Base-by-base conservation (phyloP, 2,329 filamentous ascomycete genomes). In the Fusarium nanum region DNA sequence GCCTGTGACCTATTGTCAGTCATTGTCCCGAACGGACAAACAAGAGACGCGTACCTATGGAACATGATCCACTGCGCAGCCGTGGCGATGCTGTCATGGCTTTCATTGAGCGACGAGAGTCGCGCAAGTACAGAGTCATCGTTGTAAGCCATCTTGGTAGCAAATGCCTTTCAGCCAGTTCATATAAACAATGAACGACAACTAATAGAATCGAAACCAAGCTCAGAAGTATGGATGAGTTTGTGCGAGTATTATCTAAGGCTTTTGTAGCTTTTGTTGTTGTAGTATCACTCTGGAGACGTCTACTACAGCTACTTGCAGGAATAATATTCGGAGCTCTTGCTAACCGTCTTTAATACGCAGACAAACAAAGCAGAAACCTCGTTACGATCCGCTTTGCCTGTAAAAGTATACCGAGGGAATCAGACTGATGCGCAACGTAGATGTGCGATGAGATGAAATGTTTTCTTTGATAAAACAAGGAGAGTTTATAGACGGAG, bases 21-120 rank as follows among this genome's bases (percentile, higher is more conserved):
- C n/a, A 55, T 37, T 12, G 32, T 14, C 48, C 12, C 23, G 40
- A 42, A 32, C 20, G 6, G 22, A 32, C 8, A 22, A 48, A 18
- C 6, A 14, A 53, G 14, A 23, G 18, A 40, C 16, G 25, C 63
- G 79, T 89, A 97, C 94, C 94, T 92, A 83, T 99, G 95, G 80
- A 99, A 99, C 92, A 99, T 97, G 67, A 99, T 96, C 97, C 97
- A 99, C 89, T 98, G 95, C 61, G 96, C 94, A 68, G 97, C 94
- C 37, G 93, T 95, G 66, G 97, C 89, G 77, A 99, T 98, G 82
- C 94, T 97, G 79, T 99, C 96, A 80, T 99, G 95, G 13, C 94
- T 97, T 82, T 99, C 97, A 81, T 97, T 98, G 68, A 99, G 88
- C 44, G 94, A 93, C 32, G 94, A 97, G 56, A 99, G 91, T 84